phyloP scores from a whole-genome alignment of 257 asterid species.

The Agastache rugosa region DNA sequence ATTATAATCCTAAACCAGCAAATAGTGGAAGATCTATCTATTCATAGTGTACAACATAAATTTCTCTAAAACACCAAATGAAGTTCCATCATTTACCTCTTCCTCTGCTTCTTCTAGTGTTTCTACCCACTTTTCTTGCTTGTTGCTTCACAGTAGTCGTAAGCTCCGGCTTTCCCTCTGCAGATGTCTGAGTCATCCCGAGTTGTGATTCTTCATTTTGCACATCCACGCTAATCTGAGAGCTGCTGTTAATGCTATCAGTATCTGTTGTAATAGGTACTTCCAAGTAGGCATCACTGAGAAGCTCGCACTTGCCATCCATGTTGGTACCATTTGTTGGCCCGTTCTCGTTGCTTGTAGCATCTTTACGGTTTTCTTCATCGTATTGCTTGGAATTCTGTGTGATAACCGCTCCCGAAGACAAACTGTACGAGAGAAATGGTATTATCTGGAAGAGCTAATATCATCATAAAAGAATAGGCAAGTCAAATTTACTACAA shows the following conservation, averaged over 20 bases:
- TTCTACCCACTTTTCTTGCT: constrained; percentile 42
- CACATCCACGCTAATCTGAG: constrained; percentile 44
- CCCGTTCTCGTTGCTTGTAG: constrained; percentile 29
- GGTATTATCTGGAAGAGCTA: constrained; percentile 24
- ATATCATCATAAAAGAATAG: background rate
- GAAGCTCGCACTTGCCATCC: constrained; percentile 45
- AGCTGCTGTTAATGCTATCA: constrained; percentile 36
- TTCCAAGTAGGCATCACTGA: constrained; percentile 55
- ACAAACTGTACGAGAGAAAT: constrained; percentile 43
- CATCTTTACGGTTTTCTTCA: constrained; percentile 31
- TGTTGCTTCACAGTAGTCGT: constrained; percentile 38
- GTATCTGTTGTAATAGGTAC: constrained; percentile 57
- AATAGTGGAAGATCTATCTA: constrained; percentile 31
- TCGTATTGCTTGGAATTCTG: constrained; percentile 38
- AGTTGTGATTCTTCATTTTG: constrained; percentile 49
- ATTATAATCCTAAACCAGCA: constrained; percentile 38
- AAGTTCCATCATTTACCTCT: constrained; percentile 48
- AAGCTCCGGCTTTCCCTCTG: constrained; percentile 28
- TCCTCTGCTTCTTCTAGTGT: constrained; percentile 46
- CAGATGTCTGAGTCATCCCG: constrained; percentile 40
- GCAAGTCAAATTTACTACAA: background rate
- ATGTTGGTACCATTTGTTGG: constrained; percentile 21
- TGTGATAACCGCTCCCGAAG: constrained; percentile 37
- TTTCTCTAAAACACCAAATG: constrained; percentile 20
- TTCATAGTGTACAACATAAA: constrained; percentile 40